phyloP scores from a whole-genome alignment of 2,329 filamentous ascomycete genomes.

The Sclerotinia spermophila region DNA sequence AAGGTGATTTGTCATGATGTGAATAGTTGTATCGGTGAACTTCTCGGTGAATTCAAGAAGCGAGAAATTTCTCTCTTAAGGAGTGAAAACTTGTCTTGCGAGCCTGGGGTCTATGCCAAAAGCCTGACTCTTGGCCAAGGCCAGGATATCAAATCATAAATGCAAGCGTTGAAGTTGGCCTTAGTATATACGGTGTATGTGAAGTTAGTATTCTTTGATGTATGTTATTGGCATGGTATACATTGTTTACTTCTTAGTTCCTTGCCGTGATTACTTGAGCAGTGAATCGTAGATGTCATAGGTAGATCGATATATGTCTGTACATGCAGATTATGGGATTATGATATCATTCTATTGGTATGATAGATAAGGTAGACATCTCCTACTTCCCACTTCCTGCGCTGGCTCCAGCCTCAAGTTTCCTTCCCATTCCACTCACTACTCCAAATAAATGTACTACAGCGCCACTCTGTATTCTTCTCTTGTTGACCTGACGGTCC shows the following conservation, averaged over 20 bases:
- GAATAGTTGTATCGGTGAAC: too few species aligned
- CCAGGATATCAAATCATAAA: not conserved
- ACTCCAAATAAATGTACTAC: constrained; percentile 68
- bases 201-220: not conserved
- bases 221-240: not conserved
- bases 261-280: not conserved
- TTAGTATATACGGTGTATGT: not conserved
- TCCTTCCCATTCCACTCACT: constrained; percentile 31
- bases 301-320: not conserved
- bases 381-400: not conserved
- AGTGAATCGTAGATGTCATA: not conserved
- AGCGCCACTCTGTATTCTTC: constrained; percentile 80
- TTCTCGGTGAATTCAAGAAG: not conserved
- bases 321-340: not conserved
- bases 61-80: not conserved
- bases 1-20: not conserved
- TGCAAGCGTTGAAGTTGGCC: not conserved
- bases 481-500: constrained; percentile 85
- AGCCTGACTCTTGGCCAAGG: not conserved
- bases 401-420: not conserved
- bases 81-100: not conserved
- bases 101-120: not conserved
- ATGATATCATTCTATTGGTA: not conserved
- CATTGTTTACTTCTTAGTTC: not conserved
- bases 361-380: not conserved